These are phyloP conservation scores for Neofusicoccum ribis DNA, from an alignment of 2,329 filamentous ascomycete genomes.

Conservation along the genomic window DNA sequence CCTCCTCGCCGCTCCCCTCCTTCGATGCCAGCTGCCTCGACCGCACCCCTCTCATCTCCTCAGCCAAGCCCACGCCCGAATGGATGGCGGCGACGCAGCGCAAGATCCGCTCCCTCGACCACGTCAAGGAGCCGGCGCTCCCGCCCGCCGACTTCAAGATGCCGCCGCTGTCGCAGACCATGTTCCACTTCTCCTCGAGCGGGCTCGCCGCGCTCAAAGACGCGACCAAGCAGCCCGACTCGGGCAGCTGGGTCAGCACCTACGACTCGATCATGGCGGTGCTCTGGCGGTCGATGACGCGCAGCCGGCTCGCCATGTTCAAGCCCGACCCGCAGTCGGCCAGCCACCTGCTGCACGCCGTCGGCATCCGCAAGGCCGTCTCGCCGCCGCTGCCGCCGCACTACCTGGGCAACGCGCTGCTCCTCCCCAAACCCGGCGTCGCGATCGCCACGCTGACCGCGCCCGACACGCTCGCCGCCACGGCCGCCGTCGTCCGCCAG, in stretches of 20 bases:
- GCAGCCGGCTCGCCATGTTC: slow-evolving; percentile 25
- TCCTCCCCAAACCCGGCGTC: slow-evolving; percentile 23
- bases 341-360: slow-evolving; percentile 26
- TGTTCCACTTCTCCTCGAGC: slow-evolving; percentile 28
- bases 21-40: slow-evolving; percentile 15
- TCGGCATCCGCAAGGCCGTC: slow-evolving; percentile 25
- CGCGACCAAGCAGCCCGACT: slow-evolving; percentile 8
- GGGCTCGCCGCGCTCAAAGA: slow-evolving; percentile 25
- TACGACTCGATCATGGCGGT: slow-evolving; percentile 30
- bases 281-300: slow-evolving; percentile 28
- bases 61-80: background rate
- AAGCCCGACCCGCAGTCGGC: slow-evolving; percentile 20
- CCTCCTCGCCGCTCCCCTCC: slow-evolving; percentile 22
- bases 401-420: slow-evolving; percentile 27
- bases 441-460: slow-evolving; percentile 22
- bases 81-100: background rate
- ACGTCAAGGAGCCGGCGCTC: slow-evolving; percentile 23
- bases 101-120: slow-evolving; percentile 21
- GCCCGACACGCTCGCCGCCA: slow-evolving; percentile 21
- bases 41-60: slow-evolving; percentile 13
- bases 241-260: slow-evolving; percentile 26
- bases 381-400: slow-evolving; percentile 27
- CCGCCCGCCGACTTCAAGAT: slow-evolving; percentile 28
- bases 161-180: slow-evolving; percentile 24
- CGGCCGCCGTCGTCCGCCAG: slow-evolving; percentile 27